These are phyloP conservation scores for Talaromyces sp. DNA, from an alignment of 2,329 filamentous ascomycete genomes.

Conservation along the genomic window DNA sequence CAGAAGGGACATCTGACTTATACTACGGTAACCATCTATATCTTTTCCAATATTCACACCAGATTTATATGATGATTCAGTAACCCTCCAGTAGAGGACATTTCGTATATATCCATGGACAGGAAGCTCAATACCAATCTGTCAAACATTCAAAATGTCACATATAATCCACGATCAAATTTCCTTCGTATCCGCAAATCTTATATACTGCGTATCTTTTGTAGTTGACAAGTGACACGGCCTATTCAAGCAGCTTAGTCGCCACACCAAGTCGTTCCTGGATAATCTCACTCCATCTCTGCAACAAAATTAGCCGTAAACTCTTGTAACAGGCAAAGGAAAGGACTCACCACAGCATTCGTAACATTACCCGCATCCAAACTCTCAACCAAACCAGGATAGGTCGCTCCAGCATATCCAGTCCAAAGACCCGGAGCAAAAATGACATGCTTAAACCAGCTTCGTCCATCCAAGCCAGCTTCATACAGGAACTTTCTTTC, in stretches of 20 bases:
- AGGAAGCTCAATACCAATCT: too few relatives aligned
- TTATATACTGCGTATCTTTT: not conserved
- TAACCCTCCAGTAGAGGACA: not conserved
- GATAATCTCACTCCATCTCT: conserved; percentile 44
- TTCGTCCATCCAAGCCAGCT: conserved; percentile 71
- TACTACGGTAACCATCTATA: not conserved
- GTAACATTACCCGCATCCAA: conserved; percentile 51
- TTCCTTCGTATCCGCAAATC: too few relatives aligned
- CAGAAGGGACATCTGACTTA: not conserved
- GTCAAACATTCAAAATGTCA: too few relatives aligned
- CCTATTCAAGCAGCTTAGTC: conserved; percentile 26
- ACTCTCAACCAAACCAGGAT: conserved; percentile 62
- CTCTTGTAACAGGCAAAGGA: not conserved
- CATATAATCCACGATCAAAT: not conserved
- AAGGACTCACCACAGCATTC: conserved; percentile 51
- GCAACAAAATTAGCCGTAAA: not conserved
- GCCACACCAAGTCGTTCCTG: conserved; percentile 35
- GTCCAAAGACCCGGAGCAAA: conserved; percentile 92
- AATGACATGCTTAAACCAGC: conserved; percentile 93
- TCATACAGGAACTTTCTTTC: conserved; percentile 77
- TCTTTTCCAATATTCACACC: not conserved
- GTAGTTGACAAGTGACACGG: not conserved
- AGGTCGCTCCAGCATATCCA: conserved; percentile 74
- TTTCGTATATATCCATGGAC: too few relatives aligned
- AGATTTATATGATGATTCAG: not conserved